Conservation (phyloP, 1,284 basidiomycete species). For the Malassezia restricta region DNA sequence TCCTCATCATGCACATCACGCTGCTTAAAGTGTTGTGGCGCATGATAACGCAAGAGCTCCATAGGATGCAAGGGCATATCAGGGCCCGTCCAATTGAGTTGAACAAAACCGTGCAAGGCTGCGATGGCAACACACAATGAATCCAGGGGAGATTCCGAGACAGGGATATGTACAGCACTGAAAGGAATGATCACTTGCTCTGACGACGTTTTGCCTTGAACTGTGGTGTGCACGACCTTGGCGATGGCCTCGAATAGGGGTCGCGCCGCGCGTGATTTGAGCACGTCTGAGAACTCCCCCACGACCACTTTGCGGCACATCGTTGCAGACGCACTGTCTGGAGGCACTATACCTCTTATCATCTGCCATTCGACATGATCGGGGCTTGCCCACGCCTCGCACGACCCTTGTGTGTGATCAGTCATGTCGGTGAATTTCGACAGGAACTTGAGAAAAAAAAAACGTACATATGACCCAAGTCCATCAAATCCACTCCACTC, state of each 20-base stretch:
- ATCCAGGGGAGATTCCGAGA: conserved; percentile 2
- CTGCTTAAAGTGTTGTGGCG: conserved; percentile 47
- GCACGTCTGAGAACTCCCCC: neutral
- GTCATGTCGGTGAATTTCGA: neutral
- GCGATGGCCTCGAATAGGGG: conserved; percentile 4
- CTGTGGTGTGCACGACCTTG: neutral
- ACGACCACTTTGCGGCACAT: neutral
- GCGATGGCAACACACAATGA: conserved; percentile 60
- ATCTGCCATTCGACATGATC: conserved; percentile 13
- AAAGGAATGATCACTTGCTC: neutral
- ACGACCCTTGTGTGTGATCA: too few relatives aligned
- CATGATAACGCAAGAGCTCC: conserved; percentile 46
- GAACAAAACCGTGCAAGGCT: conserved; percentile 76
- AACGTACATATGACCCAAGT: too few relatives aligned
- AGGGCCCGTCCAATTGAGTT: conserved; percentile 94
- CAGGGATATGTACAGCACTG: neutral
- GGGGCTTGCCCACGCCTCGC: neutral
- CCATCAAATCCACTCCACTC: neutral
- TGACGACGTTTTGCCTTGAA: neutral
- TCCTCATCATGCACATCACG: conserved; percentile 50
- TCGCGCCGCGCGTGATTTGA: neutral
- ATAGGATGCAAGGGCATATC: conserved; percentile 50
- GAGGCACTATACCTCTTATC: neutral
- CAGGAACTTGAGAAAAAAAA: too few relatives aligned
- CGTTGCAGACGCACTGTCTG: neutral